A percentile compares a stretch with the other conserved stretches of the same genome.
Evolutionary conservation across 208 protist genomes (phyloP).

Genomic region (Leishmania guyanensis): DNA sequence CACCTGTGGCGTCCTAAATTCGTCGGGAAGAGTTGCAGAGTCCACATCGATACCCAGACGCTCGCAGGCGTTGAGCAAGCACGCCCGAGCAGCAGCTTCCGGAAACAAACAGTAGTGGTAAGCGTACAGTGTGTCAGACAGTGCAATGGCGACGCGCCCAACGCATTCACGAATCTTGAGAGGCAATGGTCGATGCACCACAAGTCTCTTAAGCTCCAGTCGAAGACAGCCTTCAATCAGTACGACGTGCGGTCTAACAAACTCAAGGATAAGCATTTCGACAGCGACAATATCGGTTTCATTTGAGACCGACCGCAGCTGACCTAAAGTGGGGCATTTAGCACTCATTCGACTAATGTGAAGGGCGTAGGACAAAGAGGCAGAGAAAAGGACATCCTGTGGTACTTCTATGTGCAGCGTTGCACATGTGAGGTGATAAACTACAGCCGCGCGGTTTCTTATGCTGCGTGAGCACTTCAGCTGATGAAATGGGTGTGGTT

Average conservation of each 20-base stretch:
- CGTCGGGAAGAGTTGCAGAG: conserved; percentile 16
- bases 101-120: conserved; percentile 65
- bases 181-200: conserved; percentile 21
- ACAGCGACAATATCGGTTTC: conserved; percentile 63
- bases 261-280: conserved; percentile 68
- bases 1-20: conserved; percentile 21
- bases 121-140: conserved; percentile 58
- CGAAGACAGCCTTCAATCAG: conserved; percentile 80
- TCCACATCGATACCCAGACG: conserved; percentile 20
- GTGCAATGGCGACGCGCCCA: conserved; percentile 49
- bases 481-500: conserved; percentile 4
- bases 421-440: conserved; percentile 27
- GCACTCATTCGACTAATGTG: conserved; percentile 59
- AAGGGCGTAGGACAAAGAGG: conserved; percentile 63
- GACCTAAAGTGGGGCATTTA: conserved; percentile 5
- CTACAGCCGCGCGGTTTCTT: conserved; percentile 26
- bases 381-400: conserved; percentile 38
- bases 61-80: conserved; percentile 45
- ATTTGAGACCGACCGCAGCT: conserved; percentile 12
- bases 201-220: conserved; percentile 48
- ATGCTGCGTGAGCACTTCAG: conserved; percentile 28
- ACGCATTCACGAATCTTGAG: conserved; percentile 40
- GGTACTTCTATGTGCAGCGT: conserved; percentile 14
- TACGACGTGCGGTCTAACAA: conserved; percentile 58
- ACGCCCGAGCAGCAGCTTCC: conserved; percentile 58